Conservation (phyloP, 495 filamentous ascomycete species). For the Penicillium psychrofluorescens region DNA sequence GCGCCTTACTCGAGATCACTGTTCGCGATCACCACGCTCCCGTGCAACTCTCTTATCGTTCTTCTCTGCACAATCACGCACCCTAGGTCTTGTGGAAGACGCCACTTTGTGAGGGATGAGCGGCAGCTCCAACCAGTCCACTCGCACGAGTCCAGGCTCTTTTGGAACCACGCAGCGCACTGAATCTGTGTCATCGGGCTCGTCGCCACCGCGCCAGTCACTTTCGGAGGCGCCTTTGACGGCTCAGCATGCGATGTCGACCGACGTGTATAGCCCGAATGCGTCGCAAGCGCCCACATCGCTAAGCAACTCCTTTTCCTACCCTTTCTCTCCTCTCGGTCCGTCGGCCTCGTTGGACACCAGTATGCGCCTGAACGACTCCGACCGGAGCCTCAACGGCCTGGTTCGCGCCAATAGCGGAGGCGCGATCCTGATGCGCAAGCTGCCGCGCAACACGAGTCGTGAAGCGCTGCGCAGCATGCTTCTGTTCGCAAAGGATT, state of each 20-base stretch:
- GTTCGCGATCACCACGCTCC: too few species aligned
- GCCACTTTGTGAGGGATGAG: slow-evolving; percentile 35
- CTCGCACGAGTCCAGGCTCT: slow-evolving; percentile 43
- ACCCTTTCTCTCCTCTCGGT: slow-evolving; percentile 39
- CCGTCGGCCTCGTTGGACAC: slow-evolving; percentile 36
- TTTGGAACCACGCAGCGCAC: slow-evolving; percentile 39
- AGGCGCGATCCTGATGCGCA: slow-evolving; percentile 62
- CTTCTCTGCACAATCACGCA: too few species aligned
- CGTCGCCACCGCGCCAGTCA: slow-evolving; percentile 36
- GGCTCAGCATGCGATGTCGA: slow-evolving; percentile 47
- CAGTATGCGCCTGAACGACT: slow-evolving; percentile 43
- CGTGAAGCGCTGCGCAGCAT: slow-evolving; percentile 70
- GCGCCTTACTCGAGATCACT: too few species aligned
- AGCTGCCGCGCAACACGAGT: slow-evolving; percentile 65
- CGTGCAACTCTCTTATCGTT: too few species aligned
- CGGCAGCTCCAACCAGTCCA: slow-evolving; percentile 41
- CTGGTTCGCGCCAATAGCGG: slow-evolving; percentile 27
- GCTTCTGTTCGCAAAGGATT: slow-evolving; percentile 79
- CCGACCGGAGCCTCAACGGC: slow-evolving; percentile 40
- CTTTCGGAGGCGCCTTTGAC: slow-evolving; percentile 35
- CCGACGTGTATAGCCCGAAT: slow-evolving; percentile 40
- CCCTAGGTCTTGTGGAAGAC: too few species aligned
- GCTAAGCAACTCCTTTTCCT: slow-evolving; percentile 31
- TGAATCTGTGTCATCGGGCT: slow-evolving; percentile 40
- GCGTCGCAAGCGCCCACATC: slow-evolving; percentile 34